phyloP scores from a whole-genome alignment of 1,139 yeast genomes.

The Yamadazyma sp. region DNA sequence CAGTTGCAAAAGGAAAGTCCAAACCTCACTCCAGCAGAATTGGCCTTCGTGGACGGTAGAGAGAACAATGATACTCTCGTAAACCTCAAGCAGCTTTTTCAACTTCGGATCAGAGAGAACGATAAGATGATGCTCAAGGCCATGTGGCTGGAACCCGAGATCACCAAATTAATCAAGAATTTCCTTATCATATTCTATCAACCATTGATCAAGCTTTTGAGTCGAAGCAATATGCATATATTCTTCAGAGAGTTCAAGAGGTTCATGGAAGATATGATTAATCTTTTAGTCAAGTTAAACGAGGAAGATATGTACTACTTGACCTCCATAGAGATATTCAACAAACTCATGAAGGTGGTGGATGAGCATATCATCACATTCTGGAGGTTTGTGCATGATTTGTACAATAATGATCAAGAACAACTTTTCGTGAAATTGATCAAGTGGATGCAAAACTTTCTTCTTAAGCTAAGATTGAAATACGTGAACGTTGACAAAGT shows the following conservation, averaged over 20 bases:
- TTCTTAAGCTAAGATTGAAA: conserved; percentile 59
- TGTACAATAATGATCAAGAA: conserved; percentile 73
- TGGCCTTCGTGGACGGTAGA: not conserved
- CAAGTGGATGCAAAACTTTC: conserved; percentile 62
- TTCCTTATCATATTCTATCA: conserved; percentile 77
- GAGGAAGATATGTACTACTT: conserved; percentile 50
- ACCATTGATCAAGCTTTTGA: conserved; percentile 76
- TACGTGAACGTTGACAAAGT: conserved; percentile 52
- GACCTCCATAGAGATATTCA: conserved; percentile 56
- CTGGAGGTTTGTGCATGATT: conserved; percentile 73
- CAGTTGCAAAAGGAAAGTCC: not conserved
- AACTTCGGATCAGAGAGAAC: conserved; percentile 61
- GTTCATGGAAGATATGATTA: conserved; percentile 71
- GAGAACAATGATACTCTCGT: conserved; percentile 30
- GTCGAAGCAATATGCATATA: conserved; percentile 71
- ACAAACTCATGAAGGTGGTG: conserved; percentile 60
- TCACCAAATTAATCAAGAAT: conserved; percentile 69
- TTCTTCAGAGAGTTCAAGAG: conserved; percentile 72
- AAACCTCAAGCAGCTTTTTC: conserved; percentile 61
- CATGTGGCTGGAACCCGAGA: conserved; percentile 82
- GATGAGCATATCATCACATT: conserved; percentile 70
- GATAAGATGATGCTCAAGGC: conserved; percentile 76
- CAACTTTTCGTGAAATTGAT: conserved; percentile 68
- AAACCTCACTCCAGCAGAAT: not conserved
- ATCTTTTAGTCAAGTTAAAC: conserved; percentile 42